Evolutionary conservation across 805 yeast species (phyloP), one percentile per base, ranked within the genome.

Genomic region (Saturnispora besseyi): DNA sequence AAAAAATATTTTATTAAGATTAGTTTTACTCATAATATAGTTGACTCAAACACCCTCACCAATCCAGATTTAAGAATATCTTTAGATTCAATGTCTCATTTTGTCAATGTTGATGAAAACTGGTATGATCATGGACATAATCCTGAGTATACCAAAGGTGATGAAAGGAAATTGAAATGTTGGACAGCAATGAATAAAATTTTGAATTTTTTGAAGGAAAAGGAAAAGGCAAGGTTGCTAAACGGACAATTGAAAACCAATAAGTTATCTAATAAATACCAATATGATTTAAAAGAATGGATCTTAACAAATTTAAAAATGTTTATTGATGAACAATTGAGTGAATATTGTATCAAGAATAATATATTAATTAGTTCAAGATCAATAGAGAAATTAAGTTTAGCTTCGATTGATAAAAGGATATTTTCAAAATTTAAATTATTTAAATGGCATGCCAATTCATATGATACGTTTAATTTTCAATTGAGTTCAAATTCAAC

Each of bases 321-420:
- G 8, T 45, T 68, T 34, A 54, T 67, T n/a, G 67, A 69, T 44
- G 69, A 69, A 46, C 45, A 62, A 29, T 52, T 66, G 22, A 56
- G 68, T 1, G 41, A 51, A n/a, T 68, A 55, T 52, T 62, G 66
- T 22, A 21, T 46, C 2, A 44, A 55, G 5, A 52, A 65, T 9
- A 49, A 56, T 3, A 50, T 70, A 2, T 59, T 62, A 4, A 44
- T 69, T 4, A 49, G 62, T 12, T 55, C 55, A 26, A 54, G 65
- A 49, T 65, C 53, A 56, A 72, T 59, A 48, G 49, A 34, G 11
- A 68, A 42, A 41, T 51, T 37, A 2, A 48, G 51, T 41, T 7
- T n/a, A 0, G 45, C 49, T 26, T 61, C 50, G 45, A 50, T 28
- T 50, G 76, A 53, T 67, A 66, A 49, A 53, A 62, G 54, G 54